Evolutionary conservation across 345 rosid species (phyloP).

Genomic region (Viola odorata): DNA sequence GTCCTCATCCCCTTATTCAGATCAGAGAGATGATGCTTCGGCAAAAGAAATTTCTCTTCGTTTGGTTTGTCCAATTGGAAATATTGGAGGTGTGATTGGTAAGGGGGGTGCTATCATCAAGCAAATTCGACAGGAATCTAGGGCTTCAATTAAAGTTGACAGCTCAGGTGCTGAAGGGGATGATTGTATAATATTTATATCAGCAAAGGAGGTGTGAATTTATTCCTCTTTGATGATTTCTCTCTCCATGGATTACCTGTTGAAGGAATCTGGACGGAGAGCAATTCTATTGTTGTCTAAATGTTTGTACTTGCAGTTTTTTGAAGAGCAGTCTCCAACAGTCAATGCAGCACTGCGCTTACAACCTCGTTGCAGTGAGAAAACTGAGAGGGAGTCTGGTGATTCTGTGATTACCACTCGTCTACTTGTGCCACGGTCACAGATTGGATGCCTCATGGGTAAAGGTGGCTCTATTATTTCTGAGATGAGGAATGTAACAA

Average conservation of each 20-base stretch:
- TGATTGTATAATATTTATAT: conserved; percentile 32
- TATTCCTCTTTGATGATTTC: not conserved
- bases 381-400: conserved; percentile 28
- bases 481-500: conserved; percentile 29
- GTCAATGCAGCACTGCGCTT: conserved; percentile 28
- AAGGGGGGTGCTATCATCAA: conserved; percentile 27
- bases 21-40: conserved; percentile 26
- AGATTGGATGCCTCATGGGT: conserved; percentile 35
- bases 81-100: conserved; percentile 32
- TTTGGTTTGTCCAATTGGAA: conserved; percentile 25
- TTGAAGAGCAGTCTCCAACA: conserved; percentile 30
- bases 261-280: not conserved
- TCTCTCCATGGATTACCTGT: not conserved
- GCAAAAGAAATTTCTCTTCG: conserved; percentile 28
- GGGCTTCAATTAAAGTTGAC: conserved; percentile 33
- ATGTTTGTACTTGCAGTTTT: conserved; percentile 10
- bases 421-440: conserved; percentile 29
- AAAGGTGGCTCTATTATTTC: conserved; percentile 35
- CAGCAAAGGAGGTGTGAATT: conserved; percentile 28
- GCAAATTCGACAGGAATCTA: conserved; percentile 32
- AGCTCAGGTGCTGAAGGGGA: conserved; percentile 33
- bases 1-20: conserved; percentile 20
- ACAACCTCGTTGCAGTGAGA: conserved; percentile 36
- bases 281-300: not conserved
- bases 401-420: conserved; percentile 35